Evolutionary conservation across 257 asterid genomes (phyloP).

Genomic region (Cruciata laevipes): DNA sequence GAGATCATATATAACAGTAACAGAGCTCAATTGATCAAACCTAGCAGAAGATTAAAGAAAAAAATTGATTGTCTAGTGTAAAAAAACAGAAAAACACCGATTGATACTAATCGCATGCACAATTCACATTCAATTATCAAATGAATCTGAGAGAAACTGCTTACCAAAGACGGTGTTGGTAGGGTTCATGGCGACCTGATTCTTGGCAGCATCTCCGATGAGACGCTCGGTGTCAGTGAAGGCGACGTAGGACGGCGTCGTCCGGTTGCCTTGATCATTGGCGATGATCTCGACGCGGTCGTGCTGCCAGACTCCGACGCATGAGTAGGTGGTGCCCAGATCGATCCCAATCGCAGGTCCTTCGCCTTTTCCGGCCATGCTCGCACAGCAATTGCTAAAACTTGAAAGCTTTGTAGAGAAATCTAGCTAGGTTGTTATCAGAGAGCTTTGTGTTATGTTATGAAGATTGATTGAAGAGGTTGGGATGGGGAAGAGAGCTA

Average conservation of each 20-base stretch:
- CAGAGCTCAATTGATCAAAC: not conserved
- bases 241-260: conserved; percentile 39
- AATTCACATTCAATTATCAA: not conserved
- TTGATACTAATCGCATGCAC: not conserved
- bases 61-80: too few species aligned
- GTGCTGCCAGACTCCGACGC: conserved; percentile 36
- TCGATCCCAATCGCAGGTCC: conserved; percentile 37
- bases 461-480: not conserved
- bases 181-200: conserved; percentile 43
- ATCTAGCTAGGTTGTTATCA: not conserved
- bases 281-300: conserved; percentile 35
- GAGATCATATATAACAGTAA: not conserved
- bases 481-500: not conserved
- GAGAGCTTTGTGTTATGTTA: not conserved
- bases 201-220: conserved; percentile 43
- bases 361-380: conserved; percentile 32
- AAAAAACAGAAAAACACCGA: not conserved
- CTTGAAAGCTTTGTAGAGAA: not conserved
- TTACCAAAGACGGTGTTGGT: conserved; percentile 36
- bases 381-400: not conserved
- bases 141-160: not conserved
- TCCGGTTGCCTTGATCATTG: conserved; percentile 36
- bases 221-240: conserved; percentile 37
- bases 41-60: too few species aligned
- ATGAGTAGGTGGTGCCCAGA: conserved; percentile 33